phyloP scores from a whole-genome alignment of 1,139 yeast genomes.

The Debaryomycetaceae sp. region DNA sequence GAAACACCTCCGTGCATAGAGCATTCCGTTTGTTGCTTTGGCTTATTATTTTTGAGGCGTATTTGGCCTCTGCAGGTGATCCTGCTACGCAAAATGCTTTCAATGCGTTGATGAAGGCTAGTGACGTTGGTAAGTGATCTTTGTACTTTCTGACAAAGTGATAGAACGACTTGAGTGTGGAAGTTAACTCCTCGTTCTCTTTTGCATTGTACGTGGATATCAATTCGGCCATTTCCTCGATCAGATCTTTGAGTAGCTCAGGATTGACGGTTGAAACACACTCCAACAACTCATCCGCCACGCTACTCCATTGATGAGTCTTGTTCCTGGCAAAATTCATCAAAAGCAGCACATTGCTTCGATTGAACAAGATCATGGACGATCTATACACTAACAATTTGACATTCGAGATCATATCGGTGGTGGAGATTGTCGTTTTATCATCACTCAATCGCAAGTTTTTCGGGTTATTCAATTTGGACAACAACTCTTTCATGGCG shows the following conservation, averaged over 20 bases:
- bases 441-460: constrained; percentile 38
- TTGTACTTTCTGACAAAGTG: constrained; percentile 53
- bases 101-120: constrained; percentile 35
- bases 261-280: constrained; percentile 62
- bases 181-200: constrained; percentile 11
- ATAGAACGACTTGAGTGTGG: constrained; percentile 52
- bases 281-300: constrained; percentile 53
- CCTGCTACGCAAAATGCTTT: constrained; percentile 48
- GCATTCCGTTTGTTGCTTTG: constrained; percentile 38
- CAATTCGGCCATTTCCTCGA: constrained; percentile 5
- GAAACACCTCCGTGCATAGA: constrained; percentile 33
- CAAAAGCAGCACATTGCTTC: constrained; percentile 56
- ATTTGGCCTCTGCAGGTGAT: constrained; percentile 59
- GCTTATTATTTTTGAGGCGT: constrained; percentile 57
- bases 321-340: constrained; percentile 43
- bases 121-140: constrained; percentile 27
- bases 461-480: constrained; percentile 49
- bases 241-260: constrained; percentile 48
- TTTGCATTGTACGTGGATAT: constrained; percentile 15
- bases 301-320: constrained; percentile 22
- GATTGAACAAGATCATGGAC: constrained; percentile 60
- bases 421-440: constrained; percentile 34
- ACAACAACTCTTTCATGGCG: constrained; percentile 58
- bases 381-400: constrained; percentile 58
- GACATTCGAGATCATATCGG: constrained; percentile 49